A percentile compares a stretch with the other conserved stretches of the same genome.
Conservation (phyloP, 305 asterid species). For the Solanum hybrid region DNA sequence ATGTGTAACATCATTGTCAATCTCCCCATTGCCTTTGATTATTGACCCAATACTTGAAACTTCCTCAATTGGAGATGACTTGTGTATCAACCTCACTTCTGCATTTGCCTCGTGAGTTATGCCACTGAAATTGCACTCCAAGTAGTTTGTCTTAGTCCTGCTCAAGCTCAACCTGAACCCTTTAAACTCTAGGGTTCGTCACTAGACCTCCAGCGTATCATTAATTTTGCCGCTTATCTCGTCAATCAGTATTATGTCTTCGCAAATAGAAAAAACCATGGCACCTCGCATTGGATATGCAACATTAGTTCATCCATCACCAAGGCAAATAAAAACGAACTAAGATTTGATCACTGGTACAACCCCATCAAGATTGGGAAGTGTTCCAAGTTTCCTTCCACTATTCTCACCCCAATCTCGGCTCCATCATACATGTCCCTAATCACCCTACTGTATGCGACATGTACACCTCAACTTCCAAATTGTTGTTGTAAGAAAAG, state of each 20-base stretch:
- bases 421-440: neutral
- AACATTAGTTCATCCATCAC: neutral
- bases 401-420: neutral
- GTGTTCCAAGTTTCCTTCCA: neutral
- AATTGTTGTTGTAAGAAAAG: neutral
- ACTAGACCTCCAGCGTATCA: neutral
- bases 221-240: neutral
- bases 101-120: neutral
- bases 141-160: neutral
- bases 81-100: neutral
- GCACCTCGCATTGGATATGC: neutral
- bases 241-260: neutral
- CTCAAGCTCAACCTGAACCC: neutral
- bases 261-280: neutral
- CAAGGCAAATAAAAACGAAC: neutral
- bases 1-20: neutral
- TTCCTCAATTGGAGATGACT: neutral
- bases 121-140: neutral
- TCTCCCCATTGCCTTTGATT: neutral
- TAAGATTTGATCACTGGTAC: neutral
- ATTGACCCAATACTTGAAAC: neutral
- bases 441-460: neutral
- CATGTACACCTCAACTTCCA: neutral
- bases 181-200: neutral
- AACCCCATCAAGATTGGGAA: neutral